phyloP scores from a whole-genome alignment of 2,329 filamentous ascomycete species.

The Colletotrichum plurivorum region DNA sequence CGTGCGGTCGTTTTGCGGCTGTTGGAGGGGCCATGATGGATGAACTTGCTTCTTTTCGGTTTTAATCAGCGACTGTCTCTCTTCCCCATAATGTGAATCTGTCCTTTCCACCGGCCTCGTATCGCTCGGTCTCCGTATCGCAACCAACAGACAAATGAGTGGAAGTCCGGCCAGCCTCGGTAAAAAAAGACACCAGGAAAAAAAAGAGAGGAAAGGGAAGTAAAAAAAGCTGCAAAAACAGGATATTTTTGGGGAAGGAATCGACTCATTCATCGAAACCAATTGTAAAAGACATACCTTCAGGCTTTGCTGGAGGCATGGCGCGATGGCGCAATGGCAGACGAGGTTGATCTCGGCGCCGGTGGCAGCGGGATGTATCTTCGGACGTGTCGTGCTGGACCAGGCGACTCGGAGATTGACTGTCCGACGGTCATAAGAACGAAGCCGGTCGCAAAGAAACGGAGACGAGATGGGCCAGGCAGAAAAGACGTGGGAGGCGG shows the following conservation, averaged over 20 bases:
- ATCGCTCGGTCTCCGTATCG: conserved; percentile 21
- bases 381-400: conserved; percentile 9
- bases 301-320: conserved; percentile 19
- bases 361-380: neutral
- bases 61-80: conserved; percentile 32
- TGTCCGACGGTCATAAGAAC: conserved; percentile 25
- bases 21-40: conserved; percentile 36
- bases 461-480: conserved; percentile 12
- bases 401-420: conserved; percentile 3
- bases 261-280: conserved; percentile 9
- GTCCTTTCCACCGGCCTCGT: conserved; percentile 27
- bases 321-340: conserved; percentile 8
- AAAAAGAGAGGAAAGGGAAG: too few species aligned
- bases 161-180: neutral
- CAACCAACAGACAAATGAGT: conserved; percentile 1
- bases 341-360: neutral
- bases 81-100: conserved; percentile 27
- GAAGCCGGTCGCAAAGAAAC: conserved; percentile 1
- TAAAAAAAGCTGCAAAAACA: neutral
- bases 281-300: conserved; percentile 25
- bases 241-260: neutral
- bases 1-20: conserved; percentile 36
- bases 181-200: neutral
- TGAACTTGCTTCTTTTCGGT: conserved; percentile 27
- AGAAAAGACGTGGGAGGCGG: conserved; percentile 30